Conservation (phyloP, 495 filamentous ascomycete species). For the Annulohypoxylon moriforme region DNA sequence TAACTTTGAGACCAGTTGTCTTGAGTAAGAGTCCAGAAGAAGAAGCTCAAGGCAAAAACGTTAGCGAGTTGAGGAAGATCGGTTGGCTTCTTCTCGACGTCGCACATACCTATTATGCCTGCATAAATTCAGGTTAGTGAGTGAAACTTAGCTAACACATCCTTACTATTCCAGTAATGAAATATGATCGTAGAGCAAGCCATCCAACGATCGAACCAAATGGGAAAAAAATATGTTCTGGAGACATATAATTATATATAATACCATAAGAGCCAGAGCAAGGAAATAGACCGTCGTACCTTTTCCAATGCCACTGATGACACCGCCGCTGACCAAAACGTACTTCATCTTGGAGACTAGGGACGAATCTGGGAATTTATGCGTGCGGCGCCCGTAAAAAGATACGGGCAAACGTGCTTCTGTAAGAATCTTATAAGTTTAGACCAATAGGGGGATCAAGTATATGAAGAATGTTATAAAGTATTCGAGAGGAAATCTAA, state of each 20-base stretch:
- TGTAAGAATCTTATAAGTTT: neutral
- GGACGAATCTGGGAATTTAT: neutral
- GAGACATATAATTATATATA: neutral
- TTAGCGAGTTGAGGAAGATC: slow-evolving; percentile 25
- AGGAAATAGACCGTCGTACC: slow-evolving; percentile 51
- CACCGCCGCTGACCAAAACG: slow-evolving; percentile 58
- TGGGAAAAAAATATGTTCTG: neutral
- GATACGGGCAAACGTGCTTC: neutral
- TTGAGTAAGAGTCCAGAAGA: slow-evolving; percentile 82
- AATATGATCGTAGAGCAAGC: neutral
- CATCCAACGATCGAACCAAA: neutral
- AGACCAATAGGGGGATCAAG: neutral
- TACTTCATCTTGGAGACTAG: slow-evolving; percentile 27
- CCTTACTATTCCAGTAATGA: neutral
- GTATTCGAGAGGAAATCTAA: neutral
- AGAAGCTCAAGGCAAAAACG: slow-evolving; percentile 31
- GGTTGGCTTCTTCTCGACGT: neutral
- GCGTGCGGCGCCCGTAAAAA: neutral
- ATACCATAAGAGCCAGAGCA: neutral
- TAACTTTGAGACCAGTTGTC: slow-evolving; percentile 76
- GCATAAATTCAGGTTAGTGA: slow-evolving; percentile 12
- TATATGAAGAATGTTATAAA: neutral
- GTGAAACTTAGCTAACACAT: slow-evolving; percentile 67
- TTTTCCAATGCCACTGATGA: slow-evolving; percentile 85
- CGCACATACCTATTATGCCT: slow-evolving; percentile 34